A percentile compares a stretch with the other conserved stretches of the same genome.
Conservation (phyloP, 2,329 filamentous ascomycete species). For the Rachicladosporium sp. region DNA sequence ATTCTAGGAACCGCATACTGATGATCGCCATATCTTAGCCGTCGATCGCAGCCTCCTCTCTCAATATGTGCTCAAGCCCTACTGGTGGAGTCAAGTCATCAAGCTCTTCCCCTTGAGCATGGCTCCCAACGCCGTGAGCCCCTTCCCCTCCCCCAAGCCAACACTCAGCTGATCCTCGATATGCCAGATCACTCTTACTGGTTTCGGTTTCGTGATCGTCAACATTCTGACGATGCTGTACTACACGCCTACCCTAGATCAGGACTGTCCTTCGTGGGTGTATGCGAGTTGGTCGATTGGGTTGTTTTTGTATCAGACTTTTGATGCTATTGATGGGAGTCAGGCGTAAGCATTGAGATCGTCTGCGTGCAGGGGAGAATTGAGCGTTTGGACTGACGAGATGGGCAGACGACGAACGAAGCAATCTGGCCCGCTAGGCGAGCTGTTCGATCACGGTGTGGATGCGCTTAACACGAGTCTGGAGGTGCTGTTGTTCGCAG, state of each 20-base stretch:
- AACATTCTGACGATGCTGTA: slow-evolving; percentile 89
- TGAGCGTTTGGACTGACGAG: no score
- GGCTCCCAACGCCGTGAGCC: slow-evolving; percentile 50
- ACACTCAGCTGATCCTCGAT: no score
- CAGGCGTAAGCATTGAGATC: no score
- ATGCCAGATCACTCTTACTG: slow-evolving; percentile 66
- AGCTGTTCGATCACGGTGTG: slow-evolving; percentile 95
- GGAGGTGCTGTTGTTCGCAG: slow-evolving; percentile 83
- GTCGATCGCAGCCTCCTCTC: slow-evolving; percentile 86
- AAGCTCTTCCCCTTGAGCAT: slow-evolving; percentile 90
- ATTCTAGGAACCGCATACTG: neutral
- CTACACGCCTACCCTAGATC: slow-evolving; percentile 89
- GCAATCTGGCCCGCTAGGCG: slow-evolving; percentile 86
- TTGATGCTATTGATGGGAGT: slow-evolving; percentile 89
- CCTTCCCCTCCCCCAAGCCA: no score
- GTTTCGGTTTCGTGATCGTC: slow-evolving; percentile 76
- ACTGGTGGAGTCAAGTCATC: slow-evolving; percentile 92
- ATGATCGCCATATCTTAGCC: slow-evolving; percentile 23
- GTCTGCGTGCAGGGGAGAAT: no score
- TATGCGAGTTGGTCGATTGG: slow-evolving; percentile 86
- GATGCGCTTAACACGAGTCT: slow-evolving; percentile 95
- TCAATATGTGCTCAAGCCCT: slow-evolving; percentile 90
- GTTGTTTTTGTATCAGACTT: slow-evolving; percentile 92
- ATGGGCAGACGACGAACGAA: slow-evolving; percentile 77
- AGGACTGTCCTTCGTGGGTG: slow-evolving; percentile 89